Conservation (phyloP, 1,139 yeast genomes). For the Pichia sp. region DNA sequence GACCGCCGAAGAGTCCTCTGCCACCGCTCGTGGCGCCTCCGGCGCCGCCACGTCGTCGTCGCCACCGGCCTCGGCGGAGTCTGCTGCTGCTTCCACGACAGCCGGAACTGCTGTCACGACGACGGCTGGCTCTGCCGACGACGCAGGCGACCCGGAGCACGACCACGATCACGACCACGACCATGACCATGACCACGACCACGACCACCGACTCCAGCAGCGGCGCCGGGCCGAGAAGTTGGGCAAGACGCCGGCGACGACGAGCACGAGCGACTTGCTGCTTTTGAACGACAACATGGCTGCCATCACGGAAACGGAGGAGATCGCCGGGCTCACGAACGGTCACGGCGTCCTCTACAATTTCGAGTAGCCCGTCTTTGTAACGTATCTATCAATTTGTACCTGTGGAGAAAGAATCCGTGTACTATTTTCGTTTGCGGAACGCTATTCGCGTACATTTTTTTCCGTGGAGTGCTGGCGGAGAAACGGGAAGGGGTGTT, state of each 20-base stretch:
- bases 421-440: too few species aligned
- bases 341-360: slow-evolving; percentile 12
- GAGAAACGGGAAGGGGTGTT: too few species aligned
- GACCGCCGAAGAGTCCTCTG: neutral
- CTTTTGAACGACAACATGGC: slow-evolving; percentile 12
- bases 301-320: slow-evolving; percentile 12
- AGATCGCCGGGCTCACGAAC: slow-evolving; percentile 14
- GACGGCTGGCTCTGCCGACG: neutral
- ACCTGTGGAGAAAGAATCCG: too few species aligned
- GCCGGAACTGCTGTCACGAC: neutral
- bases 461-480: too few species aligned
- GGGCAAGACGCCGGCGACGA: slow-evolving; percentile 14
- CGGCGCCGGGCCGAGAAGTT: neutral
- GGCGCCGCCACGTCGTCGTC: too few species aligned
- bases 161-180: too few species aligned
- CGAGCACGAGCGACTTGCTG: slow-evolving; percentile 9
- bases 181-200: too few species aligned
- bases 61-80: neutral
- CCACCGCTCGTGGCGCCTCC: too few species aligned
- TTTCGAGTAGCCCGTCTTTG: neutral
- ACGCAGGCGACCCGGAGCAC: neutral
- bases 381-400: neutral
- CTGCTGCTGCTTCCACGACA: neutral
- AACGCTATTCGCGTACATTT: too few species aligned
- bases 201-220: too few species aligned